These are phyloP conservation scores for Suillus sp. DNA, from an alignment of 768 basidiomycete genomes.

Conservation along the genomic window DNA sequence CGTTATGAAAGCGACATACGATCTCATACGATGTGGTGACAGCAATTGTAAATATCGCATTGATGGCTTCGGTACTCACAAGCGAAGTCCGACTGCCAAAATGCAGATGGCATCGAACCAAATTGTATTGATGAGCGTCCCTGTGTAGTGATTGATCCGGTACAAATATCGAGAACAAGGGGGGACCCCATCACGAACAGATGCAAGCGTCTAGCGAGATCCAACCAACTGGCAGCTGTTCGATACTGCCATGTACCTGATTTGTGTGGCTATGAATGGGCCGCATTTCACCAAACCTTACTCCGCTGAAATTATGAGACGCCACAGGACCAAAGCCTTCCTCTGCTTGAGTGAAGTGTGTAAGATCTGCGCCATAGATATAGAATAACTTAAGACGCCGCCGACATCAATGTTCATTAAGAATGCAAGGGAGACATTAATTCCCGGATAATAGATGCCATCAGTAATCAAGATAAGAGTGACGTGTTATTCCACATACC, in stretches of 20 bases:
- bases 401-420: constrained; percentile 55
- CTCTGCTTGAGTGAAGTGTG: constrained; percentile 47
- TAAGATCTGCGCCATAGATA: constrained; percentile 43
- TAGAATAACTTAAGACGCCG: constrained; percentile 42
- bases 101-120: constrained; percentile 50
- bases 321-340: constrained; percentile 42
- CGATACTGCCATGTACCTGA: constrained; percentile 59
- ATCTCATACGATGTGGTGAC: constrained; percentile 46
- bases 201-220: constrained; percentile 69
- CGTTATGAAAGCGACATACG: constrained; percentile 54
- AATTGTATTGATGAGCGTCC: constrained; percentile 59
- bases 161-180: constrained; percentile 65
- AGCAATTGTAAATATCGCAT: constrained; percentile 56
- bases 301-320: constrained; percentile 35
- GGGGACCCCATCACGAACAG: constrained; percentile 66
- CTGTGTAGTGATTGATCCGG: constrained; percentile 52
- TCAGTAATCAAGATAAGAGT: background rate
- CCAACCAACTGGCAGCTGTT: constrained; percentile 44
- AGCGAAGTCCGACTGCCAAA: constrained; percentile 56
- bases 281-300: constrained; percentile 13
- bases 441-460: constrained; percentile 28
- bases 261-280: background rate
- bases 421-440: constrained; percentile 63
- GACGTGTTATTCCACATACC: constrained; percentile 38
- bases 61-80: constrained; percentile 58